phyloP scores from a whole-genome alignment of 208 protist species.

The Wallacemonas sp. region DNA sequence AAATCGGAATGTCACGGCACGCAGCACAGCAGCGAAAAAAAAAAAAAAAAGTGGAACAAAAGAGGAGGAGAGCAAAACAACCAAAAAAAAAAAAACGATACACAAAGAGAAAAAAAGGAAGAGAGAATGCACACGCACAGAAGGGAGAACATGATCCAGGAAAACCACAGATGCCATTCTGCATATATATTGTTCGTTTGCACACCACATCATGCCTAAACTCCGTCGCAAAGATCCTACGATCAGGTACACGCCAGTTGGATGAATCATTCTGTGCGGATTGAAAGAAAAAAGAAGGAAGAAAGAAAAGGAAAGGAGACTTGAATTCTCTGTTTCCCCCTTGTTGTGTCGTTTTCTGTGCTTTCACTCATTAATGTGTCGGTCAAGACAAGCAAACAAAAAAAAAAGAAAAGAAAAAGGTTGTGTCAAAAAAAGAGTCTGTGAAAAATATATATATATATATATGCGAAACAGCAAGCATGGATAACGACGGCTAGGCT shows the following conservation, averaged over 20 bases:
- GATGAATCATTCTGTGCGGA: too few relatives aligned
- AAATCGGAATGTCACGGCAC: background rate
- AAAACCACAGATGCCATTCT: too few relatives aligned
- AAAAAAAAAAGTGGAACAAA: slow-evolving; percentile 13
- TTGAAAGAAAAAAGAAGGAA: background rate
- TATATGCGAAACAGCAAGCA: too few relatives aligned
- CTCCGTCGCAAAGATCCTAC: too few relatives aligned
- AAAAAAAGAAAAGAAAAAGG: slow-evolving; percentile 13
- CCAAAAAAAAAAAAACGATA: slow-evolving; percentile 14
- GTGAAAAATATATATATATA: too few relatives aligned
- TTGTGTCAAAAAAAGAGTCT: background rate
- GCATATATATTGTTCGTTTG: too few relatives aligned
- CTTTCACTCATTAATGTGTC: too few relatives aligned
- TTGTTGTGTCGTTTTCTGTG: background rate
- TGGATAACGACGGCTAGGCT: too few relatives aligned
- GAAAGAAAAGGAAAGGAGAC: background rate
- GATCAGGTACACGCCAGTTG: too few relatives aligned
- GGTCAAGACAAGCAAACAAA: background rate
- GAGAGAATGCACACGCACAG: background rate
- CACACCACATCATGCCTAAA: too few relatives aligned
- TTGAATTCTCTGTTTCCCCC: background rate
- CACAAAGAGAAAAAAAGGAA: background rate
- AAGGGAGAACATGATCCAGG: too few relatives aligned
- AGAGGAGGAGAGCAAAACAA: slow-evolving; percentile 7
- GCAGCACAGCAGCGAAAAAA: slow-evolving; percentile 5